phyloP scores from a whole-genome alignment of 768 basidiomycete species.

The Suillus sp. region DNA sequence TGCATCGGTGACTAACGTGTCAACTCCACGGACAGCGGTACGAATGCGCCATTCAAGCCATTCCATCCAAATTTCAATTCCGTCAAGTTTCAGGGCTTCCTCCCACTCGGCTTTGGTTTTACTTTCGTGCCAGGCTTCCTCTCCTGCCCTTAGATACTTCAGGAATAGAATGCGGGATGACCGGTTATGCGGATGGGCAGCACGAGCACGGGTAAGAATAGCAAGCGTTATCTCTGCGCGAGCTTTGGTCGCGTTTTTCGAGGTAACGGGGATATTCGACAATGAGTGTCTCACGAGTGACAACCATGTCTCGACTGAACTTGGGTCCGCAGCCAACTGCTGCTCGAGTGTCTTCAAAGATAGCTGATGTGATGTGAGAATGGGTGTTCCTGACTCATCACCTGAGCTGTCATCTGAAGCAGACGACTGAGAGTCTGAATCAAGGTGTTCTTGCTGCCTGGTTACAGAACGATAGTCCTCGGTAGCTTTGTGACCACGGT shows the following conservation, averaged over 20 bases:
- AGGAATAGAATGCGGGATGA: constrained; percentile 55
- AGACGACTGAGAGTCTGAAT: constrained; percentile 39
- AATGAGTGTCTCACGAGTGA: constrained; percentile 63
- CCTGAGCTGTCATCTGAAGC: constrained; percentile 38
- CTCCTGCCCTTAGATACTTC: constrained; percentile 69
- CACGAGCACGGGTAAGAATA: constrained; percentile 64
- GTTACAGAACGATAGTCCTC: constrained; percentile 57
- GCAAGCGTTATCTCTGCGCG: constrained; percentile 74
- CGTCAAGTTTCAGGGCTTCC: constrained; percentile 52
- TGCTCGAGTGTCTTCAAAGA: constrained; percentile 62
- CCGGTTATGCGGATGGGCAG: constrained; percentile 52
- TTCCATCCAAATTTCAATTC: constrained; percentile 68
- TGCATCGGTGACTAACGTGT: constrained; percentile 55
- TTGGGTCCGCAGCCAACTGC: constrained; percentile 50
- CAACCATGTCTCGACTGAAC: constrained; percentile 61
- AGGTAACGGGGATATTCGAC: constrained; percentile 57
- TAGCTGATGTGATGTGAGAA: constrained; percentile 58
- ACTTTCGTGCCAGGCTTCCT: constrained; percentile 65
- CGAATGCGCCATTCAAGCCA: constrained; percentile 80
- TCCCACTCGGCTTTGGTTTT: constrained; percentile 71
- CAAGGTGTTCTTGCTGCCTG: constrained; percentile 28
- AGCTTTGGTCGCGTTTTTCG: constrained; percentile 68
- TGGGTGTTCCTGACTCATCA: constrained; percentile 31
- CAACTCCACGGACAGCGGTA: constrained; percentile 46
- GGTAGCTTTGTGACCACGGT: constrained; percentile 32